phyloP scores from a whole-genome alignment of 192 early-diverging fungal genomes.

The Radiomyces spectabilis region DNA sequence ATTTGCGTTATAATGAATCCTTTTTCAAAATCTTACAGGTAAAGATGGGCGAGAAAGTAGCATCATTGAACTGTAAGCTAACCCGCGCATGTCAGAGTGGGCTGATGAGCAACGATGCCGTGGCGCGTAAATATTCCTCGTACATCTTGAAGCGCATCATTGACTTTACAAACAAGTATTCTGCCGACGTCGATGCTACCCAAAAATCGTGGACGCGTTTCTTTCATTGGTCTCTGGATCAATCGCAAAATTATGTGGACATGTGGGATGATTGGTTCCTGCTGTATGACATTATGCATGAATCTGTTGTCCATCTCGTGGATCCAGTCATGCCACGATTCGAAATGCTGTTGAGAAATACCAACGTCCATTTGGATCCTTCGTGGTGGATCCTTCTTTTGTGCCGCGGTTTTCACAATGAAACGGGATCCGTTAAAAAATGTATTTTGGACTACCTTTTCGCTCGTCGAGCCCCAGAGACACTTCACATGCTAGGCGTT shows the following conservation, averaged over 20 bases:
- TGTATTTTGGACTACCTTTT: conserved; percentile 20
- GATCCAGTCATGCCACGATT: conserved; percentile 43
- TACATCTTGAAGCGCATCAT: conserved; percentile 25
- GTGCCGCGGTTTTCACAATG: conserved; percentile 24
- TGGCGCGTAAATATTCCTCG: conserved; percentile 20
- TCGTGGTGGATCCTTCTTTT: conserved; percentile 26
- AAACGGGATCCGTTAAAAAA: conserved; percentile 14
- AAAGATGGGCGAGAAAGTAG: background rate
- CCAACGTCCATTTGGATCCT: conserved; percentile 5
- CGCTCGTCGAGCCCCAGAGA: background rate
- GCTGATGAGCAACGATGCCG: conserved; percentile 23
- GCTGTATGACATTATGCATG: conserved; percentile 39
- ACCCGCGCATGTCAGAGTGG: conserved; percentile 6
- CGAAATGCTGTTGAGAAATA: conserved; percentile 10
- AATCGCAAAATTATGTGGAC: conserved; percentile 7
- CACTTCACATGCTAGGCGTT: conserved; percentile 6
- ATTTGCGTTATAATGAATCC: conserved; percentile 18
- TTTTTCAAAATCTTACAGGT: conserved; percentile 29
- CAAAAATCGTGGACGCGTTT: conserved; percentile 13
- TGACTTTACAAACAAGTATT: conserved; percentile 15
- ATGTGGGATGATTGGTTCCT: conserved; percentile 45
- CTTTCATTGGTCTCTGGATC: conserved; percentile 12
- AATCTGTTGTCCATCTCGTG: conserved; percentile 36
- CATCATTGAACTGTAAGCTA: background rate
- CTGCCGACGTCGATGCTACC: background rate